phyloP scores from a whole-genome alignment of 495 filamentous ascomycete species.

The Penicillium lagena region DNA sequence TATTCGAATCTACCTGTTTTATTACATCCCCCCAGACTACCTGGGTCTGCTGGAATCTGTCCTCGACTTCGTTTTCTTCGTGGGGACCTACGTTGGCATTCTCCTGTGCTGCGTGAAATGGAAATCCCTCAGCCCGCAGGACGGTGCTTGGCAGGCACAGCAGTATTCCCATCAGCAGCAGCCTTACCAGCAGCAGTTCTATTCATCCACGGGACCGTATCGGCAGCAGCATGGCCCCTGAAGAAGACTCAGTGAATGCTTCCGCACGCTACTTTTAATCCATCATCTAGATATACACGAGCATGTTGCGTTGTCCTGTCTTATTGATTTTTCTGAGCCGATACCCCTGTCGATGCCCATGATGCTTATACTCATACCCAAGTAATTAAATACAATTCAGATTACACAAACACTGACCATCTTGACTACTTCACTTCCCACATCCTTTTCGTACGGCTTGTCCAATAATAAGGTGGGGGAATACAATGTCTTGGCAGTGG shows the following conservation, averaged over 20 bases:
- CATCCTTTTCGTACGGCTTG: no score
- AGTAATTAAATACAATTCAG: no score
- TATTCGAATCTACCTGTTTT: conserved; percentile 11
- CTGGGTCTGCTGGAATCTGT: conserved; percentile 1
- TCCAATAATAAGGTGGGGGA: no score
- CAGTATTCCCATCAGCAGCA: not conserved
- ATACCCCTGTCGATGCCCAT: conserved; percentile 1
- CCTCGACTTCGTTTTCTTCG: conserved; percentile 11
- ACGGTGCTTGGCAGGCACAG: not conserved
- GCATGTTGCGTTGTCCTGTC: no score
- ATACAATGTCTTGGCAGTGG: conserved; percentile 15
- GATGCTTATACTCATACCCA: conserved; percentile 1
- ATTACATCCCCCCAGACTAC: conserved; percentile 5
- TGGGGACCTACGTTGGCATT: conserved; percentile 18
- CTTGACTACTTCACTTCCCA: no score
- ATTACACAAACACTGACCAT: no score
- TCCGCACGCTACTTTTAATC: no score
- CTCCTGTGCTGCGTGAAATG: conserved; percentile 14
- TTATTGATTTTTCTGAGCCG: no score
- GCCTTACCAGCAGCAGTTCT: not conserved
- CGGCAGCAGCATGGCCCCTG: not conserved
- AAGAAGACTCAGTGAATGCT: not conserved
- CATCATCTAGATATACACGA: no score
- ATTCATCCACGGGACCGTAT: not conserved
- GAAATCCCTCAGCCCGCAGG: not conserved